These are phyloP conservation scores for Alternaria tenuissima DNA, from an alignment of 2,329 filamentous ascomycete species.

Conservation along the genomic window DNA sequence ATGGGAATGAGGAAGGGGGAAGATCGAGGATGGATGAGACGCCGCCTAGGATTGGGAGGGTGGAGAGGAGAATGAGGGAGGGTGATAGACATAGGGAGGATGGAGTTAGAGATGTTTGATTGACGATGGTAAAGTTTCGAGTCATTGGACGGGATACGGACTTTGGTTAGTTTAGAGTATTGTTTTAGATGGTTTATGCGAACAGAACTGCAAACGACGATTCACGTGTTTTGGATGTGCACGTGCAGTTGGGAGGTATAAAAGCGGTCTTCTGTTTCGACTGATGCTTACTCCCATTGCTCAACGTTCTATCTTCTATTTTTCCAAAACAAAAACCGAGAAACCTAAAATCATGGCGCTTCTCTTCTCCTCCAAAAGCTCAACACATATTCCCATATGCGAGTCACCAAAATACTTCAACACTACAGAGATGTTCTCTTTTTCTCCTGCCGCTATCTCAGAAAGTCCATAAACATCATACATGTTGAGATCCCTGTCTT, in stretches of 20 bases:
- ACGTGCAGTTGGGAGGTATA: not conserved
- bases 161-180: not conserved
- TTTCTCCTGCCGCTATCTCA: too few species aligned
- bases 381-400: too few species aligned
- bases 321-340: not conserved
- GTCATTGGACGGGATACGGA: not conserved
- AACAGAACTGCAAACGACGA: not conserved
- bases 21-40: slow-evolving; percentile 47
- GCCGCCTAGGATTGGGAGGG: slow-evolving; percentile 44
- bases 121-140: not conserved
- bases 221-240: not conserved
- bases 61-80: slow-evolving; percentile 37
- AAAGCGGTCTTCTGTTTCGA: not conserved
- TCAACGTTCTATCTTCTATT: not conserved
- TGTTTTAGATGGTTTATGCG: not conserved
- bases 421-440: too few species aligned
- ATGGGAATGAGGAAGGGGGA: slow-evolving; percentile 30
- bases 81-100: not conserved
- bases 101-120: not conserved
- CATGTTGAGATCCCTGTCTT: too few species aligned
- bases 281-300: not conserved
- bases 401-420: too few species aligned
- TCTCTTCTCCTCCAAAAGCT: too few species aligned
- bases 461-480: too few species aligned
- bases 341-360: too few species aligned